phyloP scores from a whole-genome alignment of 1,284 basidiomycete species.

The Trametes sp. region DNA sequence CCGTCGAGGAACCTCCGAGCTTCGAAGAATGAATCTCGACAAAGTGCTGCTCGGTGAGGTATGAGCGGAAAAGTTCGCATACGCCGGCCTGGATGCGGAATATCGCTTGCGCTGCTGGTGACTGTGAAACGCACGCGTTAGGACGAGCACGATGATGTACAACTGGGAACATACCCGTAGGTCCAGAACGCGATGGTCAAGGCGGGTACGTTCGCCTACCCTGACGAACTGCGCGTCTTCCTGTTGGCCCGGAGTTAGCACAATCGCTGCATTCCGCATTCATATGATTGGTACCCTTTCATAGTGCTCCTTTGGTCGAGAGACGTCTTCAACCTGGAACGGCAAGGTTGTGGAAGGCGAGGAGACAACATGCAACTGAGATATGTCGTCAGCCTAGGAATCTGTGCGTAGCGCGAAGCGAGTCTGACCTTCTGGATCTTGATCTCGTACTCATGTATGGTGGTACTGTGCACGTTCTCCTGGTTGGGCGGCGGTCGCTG shows the following conservation, averaged over 20 bases:
- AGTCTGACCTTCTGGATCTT: conserved; percentile 59
- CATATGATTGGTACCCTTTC: conserved; percentile 20
- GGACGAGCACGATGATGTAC: too few species aligned
- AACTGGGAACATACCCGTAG: conserved; percentile 48
- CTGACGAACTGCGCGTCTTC: conserved; percentile 48
- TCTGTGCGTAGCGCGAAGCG: conserved; percentile 18
- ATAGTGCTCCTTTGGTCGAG: conserved; percentile 37
- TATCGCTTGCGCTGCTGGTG: conserved; percentile 73
- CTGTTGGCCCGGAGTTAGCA: conserved; percentile 34
- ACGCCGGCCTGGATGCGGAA: conserved; percentile 73
- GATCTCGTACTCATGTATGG: conserved; percentile 66
- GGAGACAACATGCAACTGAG: conserved; percentile 55
- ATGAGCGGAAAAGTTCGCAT: conserved; percentile 68
- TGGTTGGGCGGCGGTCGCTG: conserved; percentile 56
- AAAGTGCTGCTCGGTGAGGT: conserved; percentile 61
- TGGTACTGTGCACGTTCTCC: conserved; percentile 54
- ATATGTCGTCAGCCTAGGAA: background rate
- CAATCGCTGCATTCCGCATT: background rate
- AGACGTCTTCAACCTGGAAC: conserved; percentile 52
- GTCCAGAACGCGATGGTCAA: conserved; percentile 75
- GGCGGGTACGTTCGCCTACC: conserved; percentile 64
- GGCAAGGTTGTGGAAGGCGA: conserved; percentile 54
- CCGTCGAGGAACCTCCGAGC: conserved; percentile 76
- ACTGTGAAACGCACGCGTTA: conserved; percentile 35
- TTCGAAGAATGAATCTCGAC: conserved; percentile 78